These are phyloP conservation scores for Chlorophyllum brunneum DNA, from an alignment of 768 basidiomycete species.

Conservation along the genomic window DNA sequence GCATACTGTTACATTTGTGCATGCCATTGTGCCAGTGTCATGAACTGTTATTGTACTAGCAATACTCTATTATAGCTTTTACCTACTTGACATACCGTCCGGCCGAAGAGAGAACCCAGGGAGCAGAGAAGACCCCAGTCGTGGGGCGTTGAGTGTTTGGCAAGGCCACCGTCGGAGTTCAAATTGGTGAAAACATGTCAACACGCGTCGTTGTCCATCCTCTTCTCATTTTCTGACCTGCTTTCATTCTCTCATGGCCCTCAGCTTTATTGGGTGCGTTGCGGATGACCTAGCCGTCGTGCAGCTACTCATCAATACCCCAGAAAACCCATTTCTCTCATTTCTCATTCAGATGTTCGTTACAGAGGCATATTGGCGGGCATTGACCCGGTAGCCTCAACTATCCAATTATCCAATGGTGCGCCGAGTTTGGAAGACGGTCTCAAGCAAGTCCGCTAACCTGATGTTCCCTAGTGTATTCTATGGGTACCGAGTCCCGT, in stretches of 20 bases:
- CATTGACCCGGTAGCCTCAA: constrained; percentile 81
- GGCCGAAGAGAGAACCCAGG: no score
- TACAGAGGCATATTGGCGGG: constrained; percentile 86
- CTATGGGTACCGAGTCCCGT: constrained; percentile 85
- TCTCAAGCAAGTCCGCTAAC: constrained; percentile 2
- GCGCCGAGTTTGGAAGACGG: constrained; percentile 16
- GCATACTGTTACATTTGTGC: constrained; percentile 9
- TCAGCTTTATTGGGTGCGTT: constrained; percentile 71
- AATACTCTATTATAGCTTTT: constrained; percentile 4
- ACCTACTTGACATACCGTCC: no score
- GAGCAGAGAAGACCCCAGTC: not conserved
- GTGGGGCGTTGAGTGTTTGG: constrained; percentile 3
- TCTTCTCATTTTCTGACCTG: constrained; percentile 11
- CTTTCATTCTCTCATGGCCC: constrained; percentile 47
- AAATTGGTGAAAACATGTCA: constrained; percentile 24
- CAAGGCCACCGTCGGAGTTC: constrained; percentile 21
- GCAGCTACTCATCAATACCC: constrained; percentile 4
- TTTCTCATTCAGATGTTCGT: constrained; percentile 88
- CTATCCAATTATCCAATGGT: constrained; percentile 89
- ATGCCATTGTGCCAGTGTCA: constrained; percentile 1
- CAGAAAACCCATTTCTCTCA: constrained; percentile 86
- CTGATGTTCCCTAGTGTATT: constrained; percentile 52
- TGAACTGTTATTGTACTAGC: constrained; percentile 6
- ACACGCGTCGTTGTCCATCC: constrained; percentile 20
- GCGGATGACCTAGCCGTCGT: not conserved